Conservation (phyloP, 495 filamentous ascomycete species). For the Pyronema omphalodes region DNA sequence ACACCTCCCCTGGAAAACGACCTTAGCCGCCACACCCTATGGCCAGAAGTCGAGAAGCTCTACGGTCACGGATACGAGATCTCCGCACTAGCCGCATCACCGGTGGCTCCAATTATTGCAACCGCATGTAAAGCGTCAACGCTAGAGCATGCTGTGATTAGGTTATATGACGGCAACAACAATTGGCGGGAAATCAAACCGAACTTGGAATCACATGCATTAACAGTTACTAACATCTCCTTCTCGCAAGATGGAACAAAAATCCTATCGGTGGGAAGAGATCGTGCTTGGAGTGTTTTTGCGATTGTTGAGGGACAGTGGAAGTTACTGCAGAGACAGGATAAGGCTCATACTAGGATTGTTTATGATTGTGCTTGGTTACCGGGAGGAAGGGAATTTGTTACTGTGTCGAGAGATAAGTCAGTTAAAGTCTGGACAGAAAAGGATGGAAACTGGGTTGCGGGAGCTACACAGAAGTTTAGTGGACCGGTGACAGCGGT, state of each 20-base stretch:
- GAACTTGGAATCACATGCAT: constrained; percentile 54
- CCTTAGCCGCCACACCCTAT: constrained; percentile 75
- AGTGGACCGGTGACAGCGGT: constrained; percentile 56
- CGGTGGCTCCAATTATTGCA: constrained; percentile 56
- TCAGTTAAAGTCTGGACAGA: constrained; percentile 57
- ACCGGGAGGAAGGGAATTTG: constrained; percentile 40
- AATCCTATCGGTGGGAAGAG: constrained; percentile 75
- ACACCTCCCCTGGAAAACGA: constrained; percentile 77
- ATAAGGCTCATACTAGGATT: constrained; percentile 80
- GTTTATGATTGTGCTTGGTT: constrained; percentile 74
- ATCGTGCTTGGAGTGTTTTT: constrained; percentile 79
- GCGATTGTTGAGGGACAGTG: constrained; percentile 26
- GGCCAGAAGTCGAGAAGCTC: constrained; percentile 90
- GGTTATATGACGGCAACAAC: constrained; percentile 63
- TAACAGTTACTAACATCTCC: constrained; percentile 63
- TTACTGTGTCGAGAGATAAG: constrained; percentile 78
- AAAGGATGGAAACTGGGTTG: constrained; percentile 26
- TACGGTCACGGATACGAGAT: constrained; percentile 99
- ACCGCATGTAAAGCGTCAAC: constrained; percentile 90
- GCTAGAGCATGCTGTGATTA: constrained; percentile 82
- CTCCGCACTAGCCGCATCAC: constrained; percentile 64
- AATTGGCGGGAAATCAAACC: constrained; percentile 75
- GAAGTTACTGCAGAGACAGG: constrained; percentile 38
- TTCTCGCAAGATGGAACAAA: constrained; percentile 59
- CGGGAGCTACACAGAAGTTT: constrained; percentile 36